A percentile compares a stretch with the other conserved stretches of the same genome.
Conservation (phyloP, 2,329 filamentous ascomycete genomes). For the Sporothrix schenckii region DNA sequence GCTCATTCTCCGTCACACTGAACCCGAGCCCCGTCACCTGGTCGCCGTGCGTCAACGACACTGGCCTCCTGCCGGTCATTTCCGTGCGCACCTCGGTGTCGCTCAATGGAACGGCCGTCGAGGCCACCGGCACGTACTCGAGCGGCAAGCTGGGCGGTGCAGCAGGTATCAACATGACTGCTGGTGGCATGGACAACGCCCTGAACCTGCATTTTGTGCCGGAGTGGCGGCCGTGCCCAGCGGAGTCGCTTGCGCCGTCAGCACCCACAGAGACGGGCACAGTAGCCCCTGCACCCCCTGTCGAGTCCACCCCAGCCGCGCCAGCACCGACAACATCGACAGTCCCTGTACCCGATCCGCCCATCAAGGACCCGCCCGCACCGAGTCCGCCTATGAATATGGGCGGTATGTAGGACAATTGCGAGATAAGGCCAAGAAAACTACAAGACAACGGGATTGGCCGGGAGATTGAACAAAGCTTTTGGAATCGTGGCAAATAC, state of each 20-base stretch:
- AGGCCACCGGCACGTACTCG: constrained; percentile 32
- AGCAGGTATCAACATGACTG: not conserved
- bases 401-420: constrained; percentile 21
- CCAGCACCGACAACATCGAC: constrained; percentile 2
- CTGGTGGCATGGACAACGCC: constrained; percentile 33
- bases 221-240: constrained; percentile 35
- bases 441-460: too few relatives aligned
- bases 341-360: constrained; percentile 15
- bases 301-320: not conserved
- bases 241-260: constrained; percentile 6
- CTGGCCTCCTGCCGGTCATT: constrained; percentile 35
- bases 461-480: too few relatives aligned
- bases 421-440: not conserved
- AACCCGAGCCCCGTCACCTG: constrained; percentile 34
- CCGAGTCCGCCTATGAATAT: constrained; percentile 20
- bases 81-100: constrained; percentile 35
- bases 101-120: constrained; percentile 33
- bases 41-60: constrained; percentile 35
- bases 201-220: constrained; percentile 36
- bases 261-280: not conserved
- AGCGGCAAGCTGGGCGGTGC: constrained; percentile 32
- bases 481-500: not conserved
- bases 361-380: constrained; percentile 19
- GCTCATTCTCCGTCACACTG: constrained; percentile 29
- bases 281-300: not conserved